Evolutionary conservation across 257 asterid genomes (phyloP).

Genomic region (Primulina tabacum): DNA sequence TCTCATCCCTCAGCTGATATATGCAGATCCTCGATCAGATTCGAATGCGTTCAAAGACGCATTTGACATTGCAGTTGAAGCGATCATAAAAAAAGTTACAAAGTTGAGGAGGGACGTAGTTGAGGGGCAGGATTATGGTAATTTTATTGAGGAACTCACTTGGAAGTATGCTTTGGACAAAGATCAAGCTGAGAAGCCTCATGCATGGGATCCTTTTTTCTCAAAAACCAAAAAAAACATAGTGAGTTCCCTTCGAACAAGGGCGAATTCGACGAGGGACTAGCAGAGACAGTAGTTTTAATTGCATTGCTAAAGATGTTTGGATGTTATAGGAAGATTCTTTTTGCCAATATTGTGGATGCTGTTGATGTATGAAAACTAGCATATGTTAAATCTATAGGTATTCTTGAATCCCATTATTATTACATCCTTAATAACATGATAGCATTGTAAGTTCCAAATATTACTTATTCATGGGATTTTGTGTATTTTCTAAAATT

Average conservation of each 20-base stretch:
- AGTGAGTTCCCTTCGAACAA: constrained; percentile 33
- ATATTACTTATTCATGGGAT: too few species aligned
- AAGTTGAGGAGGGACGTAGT: constrained; percentile 60
- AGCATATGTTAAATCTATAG: too few species aligned
- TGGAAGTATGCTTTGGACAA: constrained; percentile 77
- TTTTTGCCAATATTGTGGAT: background rate
- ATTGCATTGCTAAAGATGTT: background rate
- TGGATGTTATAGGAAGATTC: background rate
- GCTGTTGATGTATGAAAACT: constrained; percentile 22
- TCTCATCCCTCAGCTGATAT: constrained; percentile 68
- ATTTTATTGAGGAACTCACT: constrained; percentile 56
- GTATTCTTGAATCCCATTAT: too few species aligned
- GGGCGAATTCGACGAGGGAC: constrained; percentile 49
- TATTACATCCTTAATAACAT: too few species aligned
- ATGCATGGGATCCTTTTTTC: constrained; percentile 86
- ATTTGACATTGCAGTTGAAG: constrained; percentile 74
- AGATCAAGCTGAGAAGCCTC: constrained; percentile 47
- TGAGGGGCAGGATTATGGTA: constrained; percentile 48
- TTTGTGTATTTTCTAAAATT: too few species aligned
- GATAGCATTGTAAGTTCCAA: too few species aligned
- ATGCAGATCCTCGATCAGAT: constrained; percentile 72
- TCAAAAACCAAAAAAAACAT: constrained; percentile 39
- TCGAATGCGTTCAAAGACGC: constrained; percentile 70
- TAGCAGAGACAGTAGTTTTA: constrained; percentile 44
- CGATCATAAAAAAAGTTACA: constrained; percentile 64